Conservation (phyloP, 371 early-diverging fungal genomes). For the Mucor ambiguus region DNA sequence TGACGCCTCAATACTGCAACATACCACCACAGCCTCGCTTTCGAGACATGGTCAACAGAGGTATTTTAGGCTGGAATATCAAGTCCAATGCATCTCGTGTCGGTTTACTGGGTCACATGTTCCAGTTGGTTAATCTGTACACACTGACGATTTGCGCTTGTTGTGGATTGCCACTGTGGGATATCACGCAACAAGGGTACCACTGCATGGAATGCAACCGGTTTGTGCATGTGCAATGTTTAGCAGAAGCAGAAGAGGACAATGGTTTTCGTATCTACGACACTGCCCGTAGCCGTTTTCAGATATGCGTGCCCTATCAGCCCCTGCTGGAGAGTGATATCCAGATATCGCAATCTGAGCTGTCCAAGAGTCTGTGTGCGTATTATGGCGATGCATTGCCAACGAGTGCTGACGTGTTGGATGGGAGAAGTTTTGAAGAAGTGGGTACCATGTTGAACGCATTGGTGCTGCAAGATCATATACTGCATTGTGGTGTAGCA, state of each 20-base stretch:
- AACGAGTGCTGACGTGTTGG: conserved; percentile 16
- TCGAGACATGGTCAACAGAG: conserved; percentile 14
- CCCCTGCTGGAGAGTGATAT: conserved; percentile 39
- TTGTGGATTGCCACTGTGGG: conserved; percentile 62
- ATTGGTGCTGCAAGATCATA: conserved; percentile 42
- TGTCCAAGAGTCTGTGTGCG: conserved; percentile 18
- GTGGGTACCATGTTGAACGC: conserved; percentile 36
- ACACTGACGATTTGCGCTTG: conserved; percentile 55
- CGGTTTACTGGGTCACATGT: conserved; percentile 43
- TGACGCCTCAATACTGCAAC: conserved; percentile 47
- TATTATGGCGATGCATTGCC: conserved; percentile 37
- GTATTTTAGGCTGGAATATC: conserved; percentile 16
- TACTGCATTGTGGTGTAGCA: conserved; percentile 44
- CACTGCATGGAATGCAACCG: conserved; percentile 53
- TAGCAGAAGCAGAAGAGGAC: conserved; percentile 20
- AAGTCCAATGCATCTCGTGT: conserved; percentile 21
- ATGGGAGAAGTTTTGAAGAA: conserved; percentile 42
- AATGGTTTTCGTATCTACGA: not conserved
- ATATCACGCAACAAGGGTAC: conserved; percentile 57
- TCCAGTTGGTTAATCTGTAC: conserved; percentile 58
- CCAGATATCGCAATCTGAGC: conserved; percentile 19
- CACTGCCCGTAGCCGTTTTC: conserved; percentile 8
- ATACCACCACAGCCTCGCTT: conserved; percentile 34
- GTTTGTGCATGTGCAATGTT: conserved; percentile 55
- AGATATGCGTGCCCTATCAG: conserved; percentile 32